These are phyloP conservation scores for Zygosaccharomyces bailii DNA, from an alignment of 805 yeast genomes.

Conservation along the genomic window DNA sequence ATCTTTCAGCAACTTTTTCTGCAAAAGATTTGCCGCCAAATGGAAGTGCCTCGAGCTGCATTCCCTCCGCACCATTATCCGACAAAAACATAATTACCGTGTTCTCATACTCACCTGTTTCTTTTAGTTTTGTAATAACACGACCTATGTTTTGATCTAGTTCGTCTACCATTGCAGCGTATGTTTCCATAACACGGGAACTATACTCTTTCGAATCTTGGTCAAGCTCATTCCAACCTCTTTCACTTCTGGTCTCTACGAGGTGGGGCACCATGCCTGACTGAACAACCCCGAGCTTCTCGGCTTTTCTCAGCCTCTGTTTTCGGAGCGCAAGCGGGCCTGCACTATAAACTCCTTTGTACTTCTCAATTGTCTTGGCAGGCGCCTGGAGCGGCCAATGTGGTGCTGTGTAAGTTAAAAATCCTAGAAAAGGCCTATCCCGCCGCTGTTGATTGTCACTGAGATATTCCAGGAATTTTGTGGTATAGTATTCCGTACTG, in stretches of 20 bases:
- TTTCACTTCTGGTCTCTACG: slow-evolving; percentile 41
- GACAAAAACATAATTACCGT: slow-evolving; percentile 58
- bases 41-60: slow-evolving; percentile 55
- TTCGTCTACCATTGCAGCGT: slow-evolving; percentile 63
- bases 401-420: slow-evolving; percentile 59
- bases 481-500: slow-evolving; percentile 45
- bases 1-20: slow-evolving; percentile 35
- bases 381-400: slow-evolving; percentile 70
- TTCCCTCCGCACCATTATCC: slow-evolving; percentile 65
- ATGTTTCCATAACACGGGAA: slow-evolving; percentile 49
- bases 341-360: slow-evolving; percentile 45
- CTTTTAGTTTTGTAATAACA: slow-evolving; percentile 42
- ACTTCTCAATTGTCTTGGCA: slow-evolving; percentile 43
- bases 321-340: slow-evolving; percentile 48
- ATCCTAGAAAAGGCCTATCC: slow-evolving; percentile 53
- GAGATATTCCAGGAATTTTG: slow-evolving; percentile 41
- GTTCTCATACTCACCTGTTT: slow-evolving; percentile 46
- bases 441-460: slow-evolving; percentile 29
- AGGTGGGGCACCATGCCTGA: slow-evolving; percentile 44
- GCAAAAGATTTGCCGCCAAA: slow-evolving; percentile 22
- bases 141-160: slow-evolving; percentile 52
- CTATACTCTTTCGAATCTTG: slow-evolving; percentile 39
- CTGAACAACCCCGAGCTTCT: slow-evolving; percentile 45
- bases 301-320: slow-evolving; percentile 40
- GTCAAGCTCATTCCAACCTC: slow-evolving; percentile 44